Conservation (phyloP, 1,284 basidiomycete genomes). For the Entoloma clypeatum region DNA sequence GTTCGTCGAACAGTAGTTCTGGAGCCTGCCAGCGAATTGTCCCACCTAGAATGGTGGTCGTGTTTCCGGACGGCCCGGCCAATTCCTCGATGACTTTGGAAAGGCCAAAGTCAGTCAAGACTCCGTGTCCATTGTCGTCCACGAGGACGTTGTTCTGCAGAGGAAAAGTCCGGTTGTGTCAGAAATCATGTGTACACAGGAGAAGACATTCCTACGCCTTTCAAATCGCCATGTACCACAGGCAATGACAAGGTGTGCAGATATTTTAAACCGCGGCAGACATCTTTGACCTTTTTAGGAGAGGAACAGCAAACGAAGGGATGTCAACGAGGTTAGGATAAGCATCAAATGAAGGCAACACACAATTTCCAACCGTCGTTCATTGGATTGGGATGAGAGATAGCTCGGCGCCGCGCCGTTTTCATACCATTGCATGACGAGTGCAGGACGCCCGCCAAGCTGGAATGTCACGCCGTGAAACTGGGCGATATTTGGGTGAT, state of each 20-base stretch:
- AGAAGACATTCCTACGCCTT: slow-evolving; percentile 29
- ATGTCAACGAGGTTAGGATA: no score
- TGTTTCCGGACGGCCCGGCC: no score
- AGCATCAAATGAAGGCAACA: no score
- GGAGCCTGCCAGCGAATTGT: slow-evolving; percentile 30
- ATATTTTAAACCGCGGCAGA: slow-evolving; percentile 36
- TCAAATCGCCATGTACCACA: slow-evolving; percentile 41
- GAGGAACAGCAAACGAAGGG: no score
- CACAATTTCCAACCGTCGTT: no score
- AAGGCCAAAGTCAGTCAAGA: slow-evolving; percentile 29
- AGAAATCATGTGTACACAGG: neutral
- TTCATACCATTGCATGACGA: slow-evolving; percentile 34
- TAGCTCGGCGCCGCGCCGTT: slow-evolving; percentile 36
- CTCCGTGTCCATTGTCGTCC: slow-evolving; percentile 26
- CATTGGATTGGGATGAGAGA: no score
- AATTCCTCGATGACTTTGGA: slow-evolving; percentile 27
- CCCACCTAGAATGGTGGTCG: slow-evolving; percentile 19
- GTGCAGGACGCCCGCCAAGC: slow-evolving; percentile 28
- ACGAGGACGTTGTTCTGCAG: slow-evolving; percentile 31
- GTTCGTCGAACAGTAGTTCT: slow-evolving; percentile 23
- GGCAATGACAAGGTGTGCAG: slow-evolving; percentile 31
- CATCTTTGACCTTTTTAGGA: slow-evolving; percentile 35
- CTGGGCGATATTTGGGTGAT: slow-evolving; percentile 28
- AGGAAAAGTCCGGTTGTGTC: neutral
- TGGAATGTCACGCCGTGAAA: slow-evolving; percentile 32